Conservation (phyloP, 176 grass and related monocot species). For the Avena sativa region DNA sequence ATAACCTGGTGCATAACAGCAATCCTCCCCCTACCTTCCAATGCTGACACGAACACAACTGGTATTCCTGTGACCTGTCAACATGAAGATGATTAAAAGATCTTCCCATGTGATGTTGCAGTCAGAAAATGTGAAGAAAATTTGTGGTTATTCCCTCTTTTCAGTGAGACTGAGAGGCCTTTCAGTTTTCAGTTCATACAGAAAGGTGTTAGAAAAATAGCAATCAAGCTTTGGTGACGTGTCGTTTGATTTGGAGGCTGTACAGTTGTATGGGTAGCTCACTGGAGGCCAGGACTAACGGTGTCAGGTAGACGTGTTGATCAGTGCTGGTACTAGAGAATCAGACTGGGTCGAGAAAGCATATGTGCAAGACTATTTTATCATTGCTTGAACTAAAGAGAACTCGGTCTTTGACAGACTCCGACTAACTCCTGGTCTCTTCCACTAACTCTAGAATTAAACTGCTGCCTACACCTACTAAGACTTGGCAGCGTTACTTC, state of each 20-base stretch:
- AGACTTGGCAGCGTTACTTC: neutral
- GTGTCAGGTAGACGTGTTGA: neutral
- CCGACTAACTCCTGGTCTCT: neutral
- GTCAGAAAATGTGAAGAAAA: conserved; percentile 24
- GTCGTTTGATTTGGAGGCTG: neutral
- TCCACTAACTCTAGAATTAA: neutral
- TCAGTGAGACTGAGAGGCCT: neutral
- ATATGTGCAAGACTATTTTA: neutral
- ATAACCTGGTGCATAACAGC: conserved; percentile 86
- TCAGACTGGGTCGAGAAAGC: neutral
- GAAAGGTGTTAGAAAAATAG: neutral
- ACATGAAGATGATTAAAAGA: conserved; percentile 13
- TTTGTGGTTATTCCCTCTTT: neutral
- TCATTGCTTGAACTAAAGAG: conserved; percentile 9
- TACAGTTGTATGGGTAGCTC: conserved; percentile 17
- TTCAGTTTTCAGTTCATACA: neutral
- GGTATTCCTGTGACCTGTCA: conserved; percentile 88
- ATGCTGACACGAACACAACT: conserved; percentile 93
- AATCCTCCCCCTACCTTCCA: conserved; percentile 76
- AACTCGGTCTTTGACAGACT: neutral
- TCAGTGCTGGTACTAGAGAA: neutral
- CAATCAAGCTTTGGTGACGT: neutral
- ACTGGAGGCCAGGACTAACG: neutral
- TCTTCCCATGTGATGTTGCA: neutral
- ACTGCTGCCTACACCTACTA: neutral